Conservation (phyloP, 331 rosid genomes). For the Arachis monticola region DNA sequence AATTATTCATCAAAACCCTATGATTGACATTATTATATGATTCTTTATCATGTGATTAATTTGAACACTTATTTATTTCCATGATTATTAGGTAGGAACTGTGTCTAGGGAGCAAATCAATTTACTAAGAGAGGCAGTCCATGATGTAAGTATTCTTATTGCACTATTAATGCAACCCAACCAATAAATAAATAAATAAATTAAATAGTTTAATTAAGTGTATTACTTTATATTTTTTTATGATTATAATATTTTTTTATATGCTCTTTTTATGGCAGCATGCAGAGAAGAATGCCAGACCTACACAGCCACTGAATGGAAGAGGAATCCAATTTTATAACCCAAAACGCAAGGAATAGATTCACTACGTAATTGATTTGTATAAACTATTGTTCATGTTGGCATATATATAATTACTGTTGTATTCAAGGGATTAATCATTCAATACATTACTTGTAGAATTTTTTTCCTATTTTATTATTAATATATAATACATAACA, state of each 20-base stretch:
- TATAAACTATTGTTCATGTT: background rate
- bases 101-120: conserved; percentile 55
- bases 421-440: too few relatives aligned
- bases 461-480: too few relatives aligned
- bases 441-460: too few relatives aligned
- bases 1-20: background rate
- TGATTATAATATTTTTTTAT: background rate
- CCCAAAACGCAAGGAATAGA: conserved; percentile 7
- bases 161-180: background rate
- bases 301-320: conserved; percentile 54
- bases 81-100: conserved; percentile 48
- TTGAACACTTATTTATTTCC: background rate
- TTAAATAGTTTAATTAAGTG: background rate
- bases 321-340: conserved; percentile 41
- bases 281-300: conserved; percentile 70
- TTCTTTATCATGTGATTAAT: background rate
- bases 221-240: background rate
- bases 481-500: too few relatives aligned
- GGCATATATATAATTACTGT: too few relatives aligned
- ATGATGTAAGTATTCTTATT: conserved; percentile 53
- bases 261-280: conserved; percentile 45
- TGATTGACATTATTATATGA: too few relatives aligned
- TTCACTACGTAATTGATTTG: background rate
- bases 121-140: conserved; percentile 59
- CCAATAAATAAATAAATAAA: too few relatives aligned